These are phyloP conservation scores for Mucor lusitanicus DNA, from an alignment of 371 early-diverging fungal genomes.

Conservation along the genomic window DNA sequence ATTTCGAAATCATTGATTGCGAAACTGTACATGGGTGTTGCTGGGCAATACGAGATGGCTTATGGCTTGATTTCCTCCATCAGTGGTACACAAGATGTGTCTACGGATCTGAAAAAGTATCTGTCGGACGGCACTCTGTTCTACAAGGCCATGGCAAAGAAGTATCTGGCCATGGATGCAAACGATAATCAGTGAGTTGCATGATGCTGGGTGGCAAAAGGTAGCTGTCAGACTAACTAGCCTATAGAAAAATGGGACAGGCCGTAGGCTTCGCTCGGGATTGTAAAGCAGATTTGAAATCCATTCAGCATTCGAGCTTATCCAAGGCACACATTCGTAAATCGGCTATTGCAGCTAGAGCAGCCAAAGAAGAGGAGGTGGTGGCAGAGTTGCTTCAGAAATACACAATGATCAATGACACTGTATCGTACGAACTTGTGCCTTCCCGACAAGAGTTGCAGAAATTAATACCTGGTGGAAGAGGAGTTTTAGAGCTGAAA, in stretches of 20 bases:
- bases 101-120: constrained; percentile 58
- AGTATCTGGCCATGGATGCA: constrained; percentile 64
- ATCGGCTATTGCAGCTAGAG: constrained; percentile 50
- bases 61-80: constrained; percentile 62
- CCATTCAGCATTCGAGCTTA: constrained; percentile 56
- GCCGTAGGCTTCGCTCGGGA: constrained; percentile 64
- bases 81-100: constrained; percentile 55
- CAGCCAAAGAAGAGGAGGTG: constrained; percentile 54
- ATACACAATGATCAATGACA: constrained; percentile 60
- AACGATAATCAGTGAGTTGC: constrained; percentile 60
- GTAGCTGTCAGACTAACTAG: background rate
- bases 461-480: constrained; percentile 61
- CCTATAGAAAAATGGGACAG: constrained; percentile 56
- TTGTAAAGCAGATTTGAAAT: constrained; percentile 51
- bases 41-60: constrained; percentile 65
- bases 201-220: too few species aligned
- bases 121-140: constrained; percentile 56
- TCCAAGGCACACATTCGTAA: constrained; percentile 44
- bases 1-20: constrained; percentile 60
- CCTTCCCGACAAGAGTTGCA: constrained; percentile 56
- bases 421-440: constrained; percentile 58
- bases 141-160: constrained; percentile 62
- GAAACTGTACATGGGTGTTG: constrained; percentile 63
- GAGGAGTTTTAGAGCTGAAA: constrained; percentile 54
- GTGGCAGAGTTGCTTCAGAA: constrained; percentile 48